phyloP scores from a whole-genome alignment of 2,329 filamentous ascomycete species.

The Chlorencoelia australis region DNA sequence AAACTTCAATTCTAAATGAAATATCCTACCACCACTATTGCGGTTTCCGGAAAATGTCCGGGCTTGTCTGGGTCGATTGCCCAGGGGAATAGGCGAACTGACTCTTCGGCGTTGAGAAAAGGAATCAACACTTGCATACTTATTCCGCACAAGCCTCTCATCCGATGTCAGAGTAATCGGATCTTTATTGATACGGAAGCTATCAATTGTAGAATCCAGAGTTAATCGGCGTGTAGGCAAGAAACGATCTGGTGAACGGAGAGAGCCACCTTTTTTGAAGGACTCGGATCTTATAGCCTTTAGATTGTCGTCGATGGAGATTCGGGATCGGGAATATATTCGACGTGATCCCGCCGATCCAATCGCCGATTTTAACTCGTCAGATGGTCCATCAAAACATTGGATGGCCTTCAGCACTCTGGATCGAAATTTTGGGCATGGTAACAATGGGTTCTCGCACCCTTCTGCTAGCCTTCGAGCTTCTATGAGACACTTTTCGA shows the following conservation, averaged over 20 bases:
- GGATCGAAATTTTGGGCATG: no score
- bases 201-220: conserved; percentile 32
- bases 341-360: no score
- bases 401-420: no score
- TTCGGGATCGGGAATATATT: no score
- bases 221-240: conserved; percentile 37
- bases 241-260: conserved; percentile 44
- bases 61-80: conserved; percentile 9
- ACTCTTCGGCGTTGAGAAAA: conserved; percentile 35
- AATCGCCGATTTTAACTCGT: no score
- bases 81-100: conserved; percentile 17
- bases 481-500: no score
- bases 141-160: conserved; percentile 36
- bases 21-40: conserved; percentile 20
- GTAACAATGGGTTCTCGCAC: no score
- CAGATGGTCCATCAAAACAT: no score
- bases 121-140: conserved; percentile 37
- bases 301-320: no score
- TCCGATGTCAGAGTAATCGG: conserved; percentile 34
- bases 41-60: conserved; percentile 17
- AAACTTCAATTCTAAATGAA: background rate
- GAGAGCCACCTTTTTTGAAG: no score
- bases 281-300: no score
- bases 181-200: conserved; percentile 42
- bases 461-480: no score